phyloP scores from a whole-genome alignment of 2,329 filamentous ascomycete species.

The Verticillium dahliae region DNA sequence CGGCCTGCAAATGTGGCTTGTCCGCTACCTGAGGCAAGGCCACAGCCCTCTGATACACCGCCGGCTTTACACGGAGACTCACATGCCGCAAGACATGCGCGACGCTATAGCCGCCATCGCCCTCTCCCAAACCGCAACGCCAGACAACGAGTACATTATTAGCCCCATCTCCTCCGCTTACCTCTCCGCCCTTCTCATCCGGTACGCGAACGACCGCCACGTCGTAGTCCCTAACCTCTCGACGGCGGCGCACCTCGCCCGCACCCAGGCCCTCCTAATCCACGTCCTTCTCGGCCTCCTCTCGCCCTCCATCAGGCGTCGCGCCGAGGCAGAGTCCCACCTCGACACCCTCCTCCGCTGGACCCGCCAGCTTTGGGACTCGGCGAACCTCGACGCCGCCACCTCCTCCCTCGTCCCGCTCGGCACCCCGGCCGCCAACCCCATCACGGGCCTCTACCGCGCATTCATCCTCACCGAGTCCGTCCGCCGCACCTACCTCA shows the following conservation, averaged over 20 bases:
- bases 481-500: slow-evolving; percentile 17
- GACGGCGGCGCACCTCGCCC: slow-evolving; percentile 10
- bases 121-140: slow-evolving; percentile 1
- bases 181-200: not conserved
- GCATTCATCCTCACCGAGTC: slow-evolving; percentile 23
- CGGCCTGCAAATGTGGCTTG: slow-evolving; percentile 11
- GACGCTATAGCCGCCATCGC: slow-evolving; percentile 10
- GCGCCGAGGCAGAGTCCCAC: slow-evolving; percentile 14
- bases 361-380: slow-evolving; percentile 11
- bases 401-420: not conserved
- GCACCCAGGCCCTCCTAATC: slow-evolving; percentile 15
- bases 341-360: slow-evolving; percentile 11
- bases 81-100: slow-evolving; percentile 10
- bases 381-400: slow-evolving; percentile 7
- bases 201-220: not conserved
- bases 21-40: slow-evolving; percentile 11
- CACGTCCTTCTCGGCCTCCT: slow-evolving; percentile 17
- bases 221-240: slow-evolving; percentile 2
- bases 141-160: slow-evolving; percentile 3
- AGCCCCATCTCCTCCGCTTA: not conserved
- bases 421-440: slow-evolving; percentile 3
- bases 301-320: slow-evolving; percentile 15
- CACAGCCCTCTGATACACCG: slow-evolving; percentile 16
- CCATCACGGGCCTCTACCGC: slow-evolving; percentile 14
- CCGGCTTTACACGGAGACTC: slow-evolving; percentile 11